Evolutionary conservation across 176 grass and related monocot species (phyloP).

Genomic region (Triticum monococcum): DNA sequence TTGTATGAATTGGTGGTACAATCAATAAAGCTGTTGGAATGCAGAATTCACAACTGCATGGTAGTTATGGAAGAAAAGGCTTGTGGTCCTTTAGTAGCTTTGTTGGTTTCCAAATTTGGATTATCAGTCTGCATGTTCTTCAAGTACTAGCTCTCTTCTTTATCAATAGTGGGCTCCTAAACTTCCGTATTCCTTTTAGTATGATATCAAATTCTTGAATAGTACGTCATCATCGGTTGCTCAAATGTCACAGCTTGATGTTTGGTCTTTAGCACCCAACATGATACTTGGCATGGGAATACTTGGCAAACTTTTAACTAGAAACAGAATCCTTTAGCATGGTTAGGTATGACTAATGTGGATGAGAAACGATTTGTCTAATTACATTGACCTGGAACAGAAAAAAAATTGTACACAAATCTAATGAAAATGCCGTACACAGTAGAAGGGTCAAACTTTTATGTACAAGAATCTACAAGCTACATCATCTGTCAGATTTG

Average conservation of each 20-base stretch:
- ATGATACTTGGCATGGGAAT: not conserved
- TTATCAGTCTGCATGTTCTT: not conserved
- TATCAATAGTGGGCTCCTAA: not conserved
- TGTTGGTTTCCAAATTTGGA: not conserved
- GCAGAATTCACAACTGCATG: not conserved
- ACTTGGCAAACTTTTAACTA: not conserved
- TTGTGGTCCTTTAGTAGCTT: conserved; percentile 9
- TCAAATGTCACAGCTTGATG: not conserved
- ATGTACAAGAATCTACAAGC: not conserved
- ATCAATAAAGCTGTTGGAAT: not conserved
- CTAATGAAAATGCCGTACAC: not conserved
- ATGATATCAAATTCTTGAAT: not conserved
- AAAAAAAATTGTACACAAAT: not conserved
- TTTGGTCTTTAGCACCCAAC: not conserved
- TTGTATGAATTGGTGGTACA: not conserved
- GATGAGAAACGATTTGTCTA: not conserved
- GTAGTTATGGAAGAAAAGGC: not conserved
- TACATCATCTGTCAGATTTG: not conserved
- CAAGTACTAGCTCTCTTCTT: not conserved
- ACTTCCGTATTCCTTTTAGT: not conserved
- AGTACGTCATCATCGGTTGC: not conserved
- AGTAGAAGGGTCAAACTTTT: not conserved
- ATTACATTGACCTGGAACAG: not conserved
- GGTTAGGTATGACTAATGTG: not conserved
- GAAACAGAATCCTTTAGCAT: not conserved